Evolutionary conservation across 2,329 filamentous ascomycete genomes (phyloP).

Genomic region (Fusarium globosum): DNA sequence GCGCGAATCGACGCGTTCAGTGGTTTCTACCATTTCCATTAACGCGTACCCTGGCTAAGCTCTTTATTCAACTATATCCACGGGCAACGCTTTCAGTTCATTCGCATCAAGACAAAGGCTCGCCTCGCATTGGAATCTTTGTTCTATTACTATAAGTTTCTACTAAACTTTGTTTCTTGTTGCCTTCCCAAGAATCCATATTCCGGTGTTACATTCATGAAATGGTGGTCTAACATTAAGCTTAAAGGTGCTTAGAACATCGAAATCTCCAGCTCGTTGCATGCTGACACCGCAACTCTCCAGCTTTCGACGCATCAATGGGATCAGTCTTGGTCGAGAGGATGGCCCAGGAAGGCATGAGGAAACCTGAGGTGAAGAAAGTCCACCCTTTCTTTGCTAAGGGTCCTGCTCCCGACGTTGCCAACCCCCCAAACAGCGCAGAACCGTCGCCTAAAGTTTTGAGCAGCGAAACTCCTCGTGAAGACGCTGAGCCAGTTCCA

Average conservation of each 20-base stretch:
- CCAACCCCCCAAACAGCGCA: constrained; percentile 5
- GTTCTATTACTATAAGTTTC: neutral
- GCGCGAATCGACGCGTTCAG: constrained; percentile 40
- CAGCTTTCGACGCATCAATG: constrained; percentile 50
- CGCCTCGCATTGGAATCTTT: neutral
- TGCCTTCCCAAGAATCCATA: neutral
- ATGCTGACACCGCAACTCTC: neutral
- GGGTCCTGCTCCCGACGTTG: constrained; percentile 21
- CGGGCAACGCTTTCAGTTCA: constrained; percentile 26
- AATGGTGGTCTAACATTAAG: constrained; percentile 36
- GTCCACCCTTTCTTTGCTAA: constrained; percentile 67
- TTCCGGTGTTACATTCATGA: neutral
- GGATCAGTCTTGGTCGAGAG: constrained; percentile 55
- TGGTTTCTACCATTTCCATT: constrained; percentile 40
- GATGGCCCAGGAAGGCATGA: constrained; percentile 57
- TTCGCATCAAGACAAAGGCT: constrained; percentile 13
- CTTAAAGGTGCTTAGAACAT: constrained; percentile 21
- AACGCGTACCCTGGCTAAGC: constrained; percentile 40
- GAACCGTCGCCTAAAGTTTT: neutral
- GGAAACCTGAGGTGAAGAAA: constrained; percentile 55
- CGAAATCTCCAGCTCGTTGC: neutral
- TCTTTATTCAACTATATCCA: constrained; percentile 19
- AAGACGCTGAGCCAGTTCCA: constrained; percentile 9
- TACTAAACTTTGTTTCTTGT: neutral
- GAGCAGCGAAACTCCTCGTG: neutral